phyloP scores from a whole-genome alignment of 2,329 filamentous ascomycete genomes.

The Cladosporium austrohemisphaericum region DNA sequence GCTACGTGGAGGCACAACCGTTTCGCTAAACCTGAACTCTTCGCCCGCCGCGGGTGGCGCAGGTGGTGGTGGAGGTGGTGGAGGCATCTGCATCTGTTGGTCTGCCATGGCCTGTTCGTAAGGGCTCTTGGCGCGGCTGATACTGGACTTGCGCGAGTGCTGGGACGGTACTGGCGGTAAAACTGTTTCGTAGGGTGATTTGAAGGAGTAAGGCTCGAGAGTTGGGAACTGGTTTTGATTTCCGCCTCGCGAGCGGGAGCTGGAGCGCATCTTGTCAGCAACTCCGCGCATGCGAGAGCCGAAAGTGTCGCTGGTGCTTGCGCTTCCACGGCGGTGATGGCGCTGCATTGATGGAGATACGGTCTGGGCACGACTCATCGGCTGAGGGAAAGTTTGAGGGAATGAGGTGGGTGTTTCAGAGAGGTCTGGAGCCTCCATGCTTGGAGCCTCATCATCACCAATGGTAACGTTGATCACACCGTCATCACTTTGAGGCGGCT shows the following conservation, averaged over 20 bases:
- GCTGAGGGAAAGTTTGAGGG: slow-evolving; percentile 26
- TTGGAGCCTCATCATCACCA: slow-evolving; percentile 36
- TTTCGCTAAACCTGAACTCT: slow-evolving; percentile 35
- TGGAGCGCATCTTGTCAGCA: slow-evolving; percentile 58
- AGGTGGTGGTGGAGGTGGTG: slow-evolving; percentile 36
- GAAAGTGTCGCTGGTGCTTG: slow-evolving; percentile 57
- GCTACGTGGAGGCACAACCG: slow-evolving; percentile 37
- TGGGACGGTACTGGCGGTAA: slow-evolving; percentile 27
- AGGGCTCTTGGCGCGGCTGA: slow-evolving; percentile 26
- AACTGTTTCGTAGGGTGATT: slow-evolving; percentile 44
- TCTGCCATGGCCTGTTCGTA: slow-evolving; percentile 33
- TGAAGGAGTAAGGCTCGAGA: slow-evolving; percentile 23
- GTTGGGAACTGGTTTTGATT: slow-evolving; percentile 45
- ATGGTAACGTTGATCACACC: slow-evolving; percentile 45
- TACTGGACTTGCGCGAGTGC: slow-evolving; percentile 19
- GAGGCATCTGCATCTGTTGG: slow-evolving; percentile 20
- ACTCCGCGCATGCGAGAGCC: slow-evolving; percentile 52
- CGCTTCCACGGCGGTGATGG: slow-evolving; percentile 52
- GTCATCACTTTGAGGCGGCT: slow-evolving; percentile 23
- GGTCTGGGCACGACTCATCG: slow-evolving; percentile 30
- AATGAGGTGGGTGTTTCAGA: slow-evolving; percentile 3
- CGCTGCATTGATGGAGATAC: slow-evolving; percentile 39
- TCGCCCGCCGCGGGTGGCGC: slow-evolving; percentile 28
- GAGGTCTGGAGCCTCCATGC: slow-evolving; percentile 20
- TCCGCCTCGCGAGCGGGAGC: slow-evolving; percentile 47